phyloP scores from a whole-genome alignment of 2,329 filamentous ascomycete species.

The Thyridium curvatum region DNA sequence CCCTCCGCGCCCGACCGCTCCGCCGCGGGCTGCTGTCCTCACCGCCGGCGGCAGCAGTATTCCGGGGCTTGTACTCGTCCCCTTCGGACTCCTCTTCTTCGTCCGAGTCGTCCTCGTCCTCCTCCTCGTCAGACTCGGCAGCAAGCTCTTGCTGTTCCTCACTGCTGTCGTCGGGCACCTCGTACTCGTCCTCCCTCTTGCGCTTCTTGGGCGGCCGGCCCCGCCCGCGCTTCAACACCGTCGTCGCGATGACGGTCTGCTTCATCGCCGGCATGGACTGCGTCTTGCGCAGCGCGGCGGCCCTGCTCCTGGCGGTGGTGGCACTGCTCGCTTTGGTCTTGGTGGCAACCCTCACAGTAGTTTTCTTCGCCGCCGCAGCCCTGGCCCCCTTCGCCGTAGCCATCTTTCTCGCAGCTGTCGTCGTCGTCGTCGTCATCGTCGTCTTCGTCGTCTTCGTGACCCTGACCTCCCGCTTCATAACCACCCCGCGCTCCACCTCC shows the following conservation, averaged over 20 bases:
- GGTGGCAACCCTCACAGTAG: neutral
- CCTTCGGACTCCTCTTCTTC: neutral
- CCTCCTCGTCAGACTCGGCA: too few species aligned
- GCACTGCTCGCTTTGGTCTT: neutral
- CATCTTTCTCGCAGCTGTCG: neutral
- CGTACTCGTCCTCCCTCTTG: too few species aligned
- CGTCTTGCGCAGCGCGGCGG: too few species aligned
- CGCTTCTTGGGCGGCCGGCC: too few species aligned
- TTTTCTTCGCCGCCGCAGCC: neutral
- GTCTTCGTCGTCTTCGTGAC: neutral
- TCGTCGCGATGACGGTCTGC: too few species aligned
- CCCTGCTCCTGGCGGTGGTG: neutral
- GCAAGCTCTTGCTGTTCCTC: too few species aligned
- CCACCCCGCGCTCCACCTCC: constrained; percentile 3
- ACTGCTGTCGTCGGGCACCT: too few species aligned
- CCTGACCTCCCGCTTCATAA: neutral
- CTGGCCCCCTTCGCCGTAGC: neutral
- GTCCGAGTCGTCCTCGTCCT: neutral
- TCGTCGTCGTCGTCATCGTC: neutral
- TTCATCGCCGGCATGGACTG: too few species aligned
- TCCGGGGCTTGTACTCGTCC: neutral
- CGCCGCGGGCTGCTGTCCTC: neutral
- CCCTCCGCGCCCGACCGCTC: constrained; percentile 1
- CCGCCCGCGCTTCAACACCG: too few species aligned
- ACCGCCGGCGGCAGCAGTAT: neutral